Conservation (phyloP, 257 asterid species). For the Solanum neorickii region DNA sequence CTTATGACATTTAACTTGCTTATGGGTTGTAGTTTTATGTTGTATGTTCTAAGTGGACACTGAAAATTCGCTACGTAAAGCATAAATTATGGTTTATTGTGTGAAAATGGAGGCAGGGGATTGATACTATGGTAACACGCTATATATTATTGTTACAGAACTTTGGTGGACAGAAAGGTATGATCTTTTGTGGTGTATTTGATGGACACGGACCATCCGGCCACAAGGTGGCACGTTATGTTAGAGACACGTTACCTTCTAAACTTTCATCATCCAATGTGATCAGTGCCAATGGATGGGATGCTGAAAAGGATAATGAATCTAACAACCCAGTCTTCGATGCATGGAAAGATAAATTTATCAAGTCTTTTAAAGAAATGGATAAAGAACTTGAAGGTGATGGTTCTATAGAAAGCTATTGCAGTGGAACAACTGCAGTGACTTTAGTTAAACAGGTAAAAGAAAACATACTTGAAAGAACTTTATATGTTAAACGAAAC, state of each 20-base stretch:
- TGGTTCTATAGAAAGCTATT: slow-evolving; percentile 49
- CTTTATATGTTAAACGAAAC: not conserved
- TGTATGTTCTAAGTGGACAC: not conserved
- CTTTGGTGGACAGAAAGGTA: slow-evolving; percentile 61
- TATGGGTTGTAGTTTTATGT: not conserved
- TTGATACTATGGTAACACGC: not conserved
- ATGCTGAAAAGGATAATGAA: not conserved
- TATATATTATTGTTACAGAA: slow-evolving; percentile 19
- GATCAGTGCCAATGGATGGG: not conserved
- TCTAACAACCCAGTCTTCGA: slow-evolving; percentile 25
- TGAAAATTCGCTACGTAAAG: not conserved
- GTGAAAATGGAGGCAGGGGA: not conserved
- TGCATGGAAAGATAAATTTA: slow-evolving; percentile 51
- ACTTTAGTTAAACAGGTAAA: slow-evolving; percentile 59
- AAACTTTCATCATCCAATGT: slow-evolving; percentile 40
- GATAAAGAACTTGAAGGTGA: slow-evolving; percentile 63
- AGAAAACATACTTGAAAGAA: not conserved
- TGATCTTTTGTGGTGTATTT: slow-evolving; percentile 63
- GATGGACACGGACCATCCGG: slow-evolving; percentile 97
- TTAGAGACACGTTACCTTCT: slow-evolving; percentile 62
- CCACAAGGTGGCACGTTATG: slow-evolving; percentile 59
- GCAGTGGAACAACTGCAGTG: slow-evolving; percentile 82
- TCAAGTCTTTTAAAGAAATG: slow-evolving; percentile 40
- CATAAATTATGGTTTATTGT: not conserved
- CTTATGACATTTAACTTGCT: not conserved